A percentile compares a stretch with the other conserved stretches of the same genome.
Evolutionary conservation across 1,284 basidiomycete species (phyloP).

Genomic region (Vanrija sp.): DNA sequence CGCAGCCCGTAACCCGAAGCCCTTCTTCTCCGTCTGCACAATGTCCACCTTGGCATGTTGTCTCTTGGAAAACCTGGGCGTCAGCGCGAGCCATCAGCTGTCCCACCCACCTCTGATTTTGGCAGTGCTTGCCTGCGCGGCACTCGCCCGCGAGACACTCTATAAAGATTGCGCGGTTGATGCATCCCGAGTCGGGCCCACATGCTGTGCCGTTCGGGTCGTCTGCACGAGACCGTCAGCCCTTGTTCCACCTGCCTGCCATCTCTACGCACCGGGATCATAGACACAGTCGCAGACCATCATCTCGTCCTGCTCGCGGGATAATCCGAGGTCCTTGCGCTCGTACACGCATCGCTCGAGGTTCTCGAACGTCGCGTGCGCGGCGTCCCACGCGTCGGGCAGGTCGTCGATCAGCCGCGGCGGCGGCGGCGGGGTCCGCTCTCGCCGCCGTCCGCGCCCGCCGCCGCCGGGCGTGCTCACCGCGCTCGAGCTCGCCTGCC

Average conservation of each 20-base stretch:
- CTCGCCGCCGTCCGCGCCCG: background rate
- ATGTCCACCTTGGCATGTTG: constrained; percentile 87
- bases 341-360: constrained; percentile 81
- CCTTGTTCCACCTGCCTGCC: background rate
- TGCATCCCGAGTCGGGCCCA: constrained; percentile 86
- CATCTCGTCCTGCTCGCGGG: constrained; percentile 81
- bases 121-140: constrained; percentile 73
- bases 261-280: constrained; percentile 64
- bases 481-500: background rate
- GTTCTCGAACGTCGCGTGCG: constrained; percentile 68
- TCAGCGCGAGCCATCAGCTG: constrained; percentile 1
- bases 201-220: constrained; percentile 67
- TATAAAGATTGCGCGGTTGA: constrained; percentile 95
- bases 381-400: constrained; percentile 68
- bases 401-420: constrained; percentile 66
- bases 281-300: constrained; percentile 85
- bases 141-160: constrained; percentile 89
- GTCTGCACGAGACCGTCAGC: constrained; percentile 23
- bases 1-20: constrained; percentile 81
- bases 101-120: constrained; percentile 78
- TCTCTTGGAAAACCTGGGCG: constrained; percentile 71
- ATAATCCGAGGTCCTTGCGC: constrained; percentile 77
- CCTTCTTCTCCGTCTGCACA: constrained; percentile 91
- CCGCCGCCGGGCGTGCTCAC: background rate
- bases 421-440: background rate